Conservation (phyloP, 768 basidiomycete species). For the Collybiopsis confluens region DNA sequence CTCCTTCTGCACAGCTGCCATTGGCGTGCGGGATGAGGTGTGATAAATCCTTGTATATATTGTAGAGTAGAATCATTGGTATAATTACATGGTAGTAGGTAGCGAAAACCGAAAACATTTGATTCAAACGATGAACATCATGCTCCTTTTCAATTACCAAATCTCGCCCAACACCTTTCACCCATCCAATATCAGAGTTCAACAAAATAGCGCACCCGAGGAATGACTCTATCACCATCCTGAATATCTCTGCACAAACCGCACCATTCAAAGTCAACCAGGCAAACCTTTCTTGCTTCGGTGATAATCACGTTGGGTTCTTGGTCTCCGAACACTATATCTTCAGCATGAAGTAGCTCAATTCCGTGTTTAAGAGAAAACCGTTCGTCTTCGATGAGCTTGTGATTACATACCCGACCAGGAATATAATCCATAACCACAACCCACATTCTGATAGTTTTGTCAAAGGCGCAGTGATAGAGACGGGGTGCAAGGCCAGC, state of each 20-base stretch:
- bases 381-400: not conserved
- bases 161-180: no score
- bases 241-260: constrained; percentile 1
- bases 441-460: not conserved
- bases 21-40: no score
- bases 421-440: constrained; percentile 1
- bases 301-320: constrained; percentile 11
- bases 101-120: no score
- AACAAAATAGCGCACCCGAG: no score
- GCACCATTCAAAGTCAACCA: constrained; percentile 22
- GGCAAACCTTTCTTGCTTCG: constrained; percentile 4
- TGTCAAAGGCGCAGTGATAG: not conserved
- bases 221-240: no score
- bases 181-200: no score
- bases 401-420: not conserved
- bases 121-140: no score
- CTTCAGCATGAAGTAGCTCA: constrained; percentile 10
- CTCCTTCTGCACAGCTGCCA: no score
- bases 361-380: constrained; percentile 4
- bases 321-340: constrained; percentile 18
- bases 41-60: no score
- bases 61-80: no score
- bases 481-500: not conserved
- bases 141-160: no score
- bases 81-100: no score